These are phyloP conservation scores for Trichosanthes cucumerina DNA, from an alignment of 306 rosid species.

Conservation along the genomic window DNA sequence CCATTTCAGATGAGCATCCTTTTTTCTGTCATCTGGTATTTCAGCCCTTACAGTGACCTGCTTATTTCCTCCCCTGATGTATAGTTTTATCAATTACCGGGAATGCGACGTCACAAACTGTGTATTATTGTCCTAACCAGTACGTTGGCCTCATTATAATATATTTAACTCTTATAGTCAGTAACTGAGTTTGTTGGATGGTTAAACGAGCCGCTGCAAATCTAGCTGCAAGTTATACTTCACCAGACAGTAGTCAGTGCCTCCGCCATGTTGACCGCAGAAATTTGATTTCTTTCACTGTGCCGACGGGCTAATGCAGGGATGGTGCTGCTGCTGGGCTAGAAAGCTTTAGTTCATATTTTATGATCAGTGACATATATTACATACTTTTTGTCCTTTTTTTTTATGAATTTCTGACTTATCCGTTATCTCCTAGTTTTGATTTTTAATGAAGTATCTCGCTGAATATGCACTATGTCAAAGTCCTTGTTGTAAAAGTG, in stretches of 20 bases:
- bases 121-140: background rate
- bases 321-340: background rate
- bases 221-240: background rate
- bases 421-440: background rate
- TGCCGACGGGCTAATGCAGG: background rate
- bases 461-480: background rate
- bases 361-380: background rate
- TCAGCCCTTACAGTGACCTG: background rate
- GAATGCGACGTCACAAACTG: background rate
- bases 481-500: background rate
- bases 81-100: background rate
- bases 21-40: background rate
- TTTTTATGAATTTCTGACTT: background rate
- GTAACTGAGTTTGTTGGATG: background rate
- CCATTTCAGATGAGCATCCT: background rate
- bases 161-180: background rate
- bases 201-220: background rate
- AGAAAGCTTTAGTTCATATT: background rate
- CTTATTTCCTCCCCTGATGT: background rate
- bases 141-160: background rate
- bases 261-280: background rate
- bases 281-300: background rate
- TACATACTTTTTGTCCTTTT: background rate
- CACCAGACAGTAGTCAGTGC: background rate
- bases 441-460: background rate